A percentile compares a stretch with the other conserved stretches of the same genome.
phyloP scores from a whole-genome alignment of 2,329 filamentous ascomycete species.

The Fusarium compactum region DNA sequence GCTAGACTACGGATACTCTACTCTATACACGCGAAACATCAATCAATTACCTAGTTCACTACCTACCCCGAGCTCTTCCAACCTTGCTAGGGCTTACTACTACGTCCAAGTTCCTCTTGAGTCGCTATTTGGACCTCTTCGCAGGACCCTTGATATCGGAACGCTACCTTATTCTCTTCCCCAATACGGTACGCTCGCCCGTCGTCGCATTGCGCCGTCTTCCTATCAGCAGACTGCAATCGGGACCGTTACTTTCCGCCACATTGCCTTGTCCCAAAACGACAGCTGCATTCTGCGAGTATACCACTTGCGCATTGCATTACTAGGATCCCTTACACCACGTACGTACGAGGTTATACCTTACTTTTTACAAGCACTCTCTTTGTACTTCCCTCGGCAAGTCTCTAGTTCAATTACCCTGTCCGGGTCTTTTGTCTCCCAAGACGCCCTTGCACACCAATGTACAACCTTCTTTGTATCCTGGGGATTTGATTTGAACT shows the following conservation, averaged over 20 bases:
- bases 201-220: conserved; percentile 42
- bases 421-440: conserved; percentile 1
- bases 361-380: conserved; percentile 8
- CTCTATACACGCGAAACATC: conserved; percentile 2
- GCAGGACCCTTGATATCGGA: conserved; percentile 26
- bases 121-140: conserved; percentile 11
- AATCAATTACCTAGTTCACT: not conserved
- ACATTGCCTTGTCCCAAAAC: conserved; percentile 8
- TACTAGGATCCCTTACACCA: conserved; percentile 30
- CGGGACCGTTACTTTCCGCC: conserved; percentile 32
- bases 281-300: conserved; percentile 19
- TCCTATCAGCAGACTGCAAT: conserved; percentile 21
- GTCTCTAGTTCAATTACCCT: conserved; percentile 14
- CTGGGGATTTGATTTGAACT: conserved; percentile 12
- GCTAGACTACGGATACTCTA: not conserved
- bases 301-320: conserved; percentile 26
- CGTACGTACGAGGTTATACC: conserved; percentile 27
- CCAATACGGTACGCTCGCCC: conserved; percentile 39
- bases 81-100: conserved; percentile 23
- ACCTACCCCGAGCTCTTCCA: conserved; percentile 10
- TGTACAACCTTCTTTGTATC: conserved; percentile 24
- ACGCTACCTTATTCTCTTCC: conserved; percentile 22
- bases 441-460: conserved; percentile 17
- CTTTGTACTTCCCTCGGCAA: conserved; percentile 36
- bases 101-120: conserved; percentile 3